These are phyloP conservation scores for Gynandropsis gynandra DNA, from an alignment of 345 rosid genomes.

Conservation along the genomic window DNA sequence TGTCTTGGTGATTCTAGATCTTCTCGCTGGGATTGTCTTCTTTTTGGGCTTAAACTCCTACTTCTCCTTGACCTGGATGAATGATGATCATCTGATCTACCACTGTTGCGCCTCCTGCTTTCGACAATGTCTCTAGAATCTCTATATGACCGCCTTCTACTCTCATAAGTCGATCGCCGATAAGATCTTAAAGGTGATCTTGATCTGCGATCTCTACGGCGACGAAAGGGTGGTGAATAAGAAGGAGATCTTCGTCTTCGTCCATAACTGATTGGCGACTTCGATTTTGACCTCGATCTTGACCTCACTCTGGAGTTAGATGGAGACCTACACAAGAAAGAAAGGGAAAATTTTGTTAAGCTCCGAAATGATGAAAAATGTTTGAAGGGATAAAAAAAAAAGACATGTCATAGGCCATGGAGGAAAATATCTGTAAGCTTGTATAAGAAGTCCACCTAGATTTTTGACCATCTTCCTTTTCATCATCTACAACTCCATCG, in stretches of 20 bases:
- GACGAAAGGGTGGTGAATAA: slow-evolving; percentile 55
- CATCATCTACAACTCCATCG: slow-evolving; percentile 65
- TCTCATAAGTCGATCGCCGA: slow-evolving; percentile 47
- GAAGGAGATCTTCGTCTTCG: slow-evolving; percentile 60
- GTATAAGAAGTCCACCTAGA: slow-evolving; percentile 42
- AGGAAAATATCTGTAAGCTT: neutral
- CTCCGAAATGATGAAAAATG: neutral
- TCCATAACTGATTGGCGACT: slow-evolving; percentile 63
- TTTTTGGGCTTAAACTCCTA: slow-evolving; percentile 61
- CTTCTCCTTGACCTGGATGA: slow-evolving; percentile 63
- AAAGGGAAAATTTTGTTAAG: slow-evolving; percentile 1
- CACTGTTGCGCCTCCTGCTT: slow-evolving; percentile 40
- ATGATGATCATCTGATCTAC: slow-evolving; percentile 48
- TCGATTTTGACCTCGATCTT: slow-evolving; percentile 65
- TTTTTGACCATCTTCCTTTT: slow-evolving; percentile 45
- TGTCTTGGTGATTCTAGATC: slow-evolving; percentile 56
- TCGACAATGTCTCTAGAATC: slow-evolving; percentile 44
- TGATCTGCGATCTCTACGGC: slow-evolving; percentile 52
- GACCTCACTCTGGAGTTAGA: slow-evolving; percentile 54
- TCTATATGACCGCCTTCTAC: slow-evolving; percentile 49
- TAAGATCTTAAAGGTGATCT: slow-evolving; percentile 64
- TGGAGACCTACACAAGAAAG: slow-evolving; percentile 57
- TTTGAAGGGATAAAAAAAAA: neutral
- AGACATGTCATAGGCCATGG: neutral
- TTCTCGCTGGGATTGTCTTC: slow-evolving; percentile 41